These are phyloP conservation scores for Podaxis sp. DNA, from an alignment of 768 basidiomycete genomes.

Conservation along the genomic window DNA sequence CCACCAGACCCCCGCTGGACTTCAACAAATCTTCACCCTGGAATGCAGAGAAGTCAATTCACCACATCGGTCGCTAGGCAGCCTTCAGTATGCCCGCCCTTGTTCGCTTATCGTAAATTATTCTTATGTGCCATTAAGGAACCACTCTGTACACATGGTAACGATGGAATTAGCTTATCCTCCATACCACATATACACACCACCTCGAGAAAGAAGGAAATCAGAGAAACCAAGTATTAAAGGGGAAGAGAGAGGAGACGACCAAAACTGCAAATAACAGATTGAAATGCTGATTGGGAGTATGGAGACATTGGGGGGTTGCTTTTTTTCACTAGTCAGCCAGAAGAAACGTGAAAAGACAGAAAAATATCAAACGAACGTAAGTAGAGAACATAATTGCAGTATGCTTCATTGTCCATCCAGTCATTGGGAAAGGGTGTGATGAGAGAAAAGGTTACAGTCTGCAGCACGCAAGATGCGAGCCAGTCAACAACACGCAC, in stretches of 20 bases:
- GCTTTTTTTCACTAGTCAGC: constrained; percentile 6
- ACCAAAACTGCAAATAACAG: constrained; percentile 1
- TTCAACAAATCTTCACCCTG: background rate
- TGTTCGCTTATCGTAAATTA: background rate
- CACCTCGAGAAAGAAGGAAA: background rate
- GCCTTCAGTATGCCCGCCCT: background rate
- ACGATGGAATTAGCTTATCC: background rate
- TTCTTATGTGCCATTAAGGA: background rate
- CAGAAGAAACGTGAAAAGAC: background rate
- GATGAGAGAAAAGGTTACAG: background rate
- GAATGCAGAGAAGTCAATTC: background rate
- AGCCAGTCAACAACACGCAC: constrained; percentile 5
- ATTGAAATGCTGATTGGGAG: constrained; percentile 7
- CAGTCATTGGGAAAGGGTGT: constrained; percentile 7
- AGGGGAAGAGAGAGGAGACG: background rate
- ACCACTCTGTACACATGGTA: constrained; percentile 3
- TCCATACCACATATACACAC: background rate
- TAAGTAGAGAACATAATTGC: constrained; percentile 6
- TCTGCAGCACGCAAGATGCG: constrained; percentile 2
- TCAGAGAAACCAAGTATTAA: constrained; percentile 1
- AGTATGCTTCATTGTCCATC: constrained; percentile 9
- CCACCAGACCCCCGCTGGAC: background rate
- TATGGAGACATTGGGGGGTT: constrained; percentile 13
- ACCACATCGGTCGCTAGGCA: background rate
- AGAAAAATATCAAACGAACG: background rate